These are phyloP conservation scores for Xylaria digitata DNA, from an alignment of 2,329 filamentous ascomycete genomes.

Conservation along the genomic window DNA sequence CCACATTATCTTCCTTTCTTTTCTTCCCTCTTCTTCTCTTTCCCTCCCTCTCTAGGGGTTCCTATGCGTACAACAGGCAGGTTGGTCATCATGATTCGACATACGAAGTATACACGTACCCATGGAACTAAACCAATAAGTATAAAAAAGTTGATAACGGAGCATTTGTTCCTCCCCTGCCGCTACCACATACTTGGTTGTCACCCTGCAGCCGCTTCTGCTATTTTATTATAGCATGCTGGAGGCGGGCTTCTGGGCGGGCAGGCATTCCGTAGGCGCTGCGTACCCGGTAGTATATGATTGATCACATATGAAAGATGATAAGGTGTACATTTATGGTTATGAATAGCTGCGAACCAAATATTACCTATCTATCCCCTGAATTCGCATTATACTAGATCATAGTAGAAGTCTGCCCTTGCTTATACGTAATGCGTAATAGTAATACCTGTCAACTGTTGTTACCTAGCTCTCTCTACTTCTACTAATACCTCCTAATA, in stretches of 20 bases:
- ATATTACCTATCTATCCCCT: neutral
- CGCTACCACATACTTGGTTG: neutral
- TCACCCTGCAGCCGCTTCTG: conserved; percentile 9
- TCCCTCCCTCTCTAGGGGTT: no score
- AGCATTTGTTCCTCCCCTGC: conserved; percentile 17
- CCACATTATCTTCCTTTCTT: no score
- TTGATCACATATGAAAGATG: conserved; percentile 7
- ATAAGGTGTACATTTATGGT: neutral
- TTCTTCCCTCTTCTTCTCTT: no score
- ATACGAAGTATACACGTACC: no score
- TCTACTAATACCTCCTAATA: no score
- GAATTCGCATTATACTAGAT: neutral
- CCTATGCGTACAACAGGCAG: no score
- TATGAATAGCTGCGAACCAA: conserved; percentile 3
- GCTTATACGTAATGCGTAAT: no score
- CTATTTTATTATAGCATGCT: neutral
- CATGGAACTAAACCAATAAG: neutral
- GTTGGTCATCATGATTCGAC: neutral
- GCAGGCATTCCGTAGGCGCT: neutral
- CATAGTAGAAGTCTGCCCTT: no score
- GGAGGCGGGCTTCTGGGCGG: no score
- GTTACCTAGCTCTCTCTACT: no score
- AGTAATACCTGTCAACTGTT: no score
- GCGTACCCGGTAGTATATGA: neutral
- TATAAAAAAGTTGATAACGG: neutral